A percentile compares a stretch with the other conserved stretches of the same genome.
Conservation (phyloP, 257 asterid genomes). For the Fraxinus cuspidata region DNA sequence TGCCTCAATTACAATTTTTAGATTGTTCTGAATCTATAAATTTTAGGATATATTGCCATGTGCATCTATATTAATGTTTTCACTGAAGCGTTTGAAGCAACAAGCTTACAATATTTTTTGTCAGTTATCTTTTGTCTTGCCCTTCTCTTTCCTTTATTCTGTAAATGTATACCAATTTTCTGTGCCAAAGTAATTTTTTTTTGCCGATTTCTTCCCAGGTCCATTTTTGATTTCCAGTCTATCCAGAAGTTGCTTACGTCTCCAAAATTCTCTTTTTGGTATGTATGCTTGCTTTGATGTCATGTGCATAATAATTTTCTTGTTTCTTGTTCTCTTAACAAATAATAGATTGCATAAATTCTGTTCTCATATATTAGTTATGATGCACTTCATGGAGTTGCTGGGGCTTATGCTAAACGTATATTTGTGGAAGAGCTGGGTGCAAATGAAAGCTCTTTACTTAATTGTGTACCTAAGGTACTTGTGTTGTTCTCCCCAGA, state of each 20-base stretch:
- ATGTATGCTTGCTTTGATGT: slow-evolving; percentile 30
- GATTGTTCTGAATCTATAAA: background rate
- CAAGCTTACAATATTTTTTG: background rate
- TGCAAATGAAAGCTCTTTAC: slow-evolving; percentile 76
- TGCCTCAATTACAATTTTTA: background rate
- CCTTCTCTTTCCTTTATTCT: slow-evolving; percentile 4
- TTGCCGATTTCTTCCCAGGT: slow-evolving; percentile 50
- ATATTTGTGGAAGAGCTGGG: slow-evolving; percentile 95
- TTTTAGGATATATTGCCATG: background rate
- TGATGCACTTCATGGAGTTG: slow-evolving; percentile 98
- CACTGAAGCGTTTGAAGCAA: background rate
- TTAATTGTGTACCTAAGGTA: slow-evolving; percentile 96
- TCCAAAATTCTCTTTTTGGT: slow-evolving; percentile 91
- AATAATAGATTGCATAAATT: slow-evolving; percentile 3
- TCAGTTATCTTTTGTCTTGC: background rate
- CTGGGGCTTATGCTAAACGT: slow-evolving; percentile 90
- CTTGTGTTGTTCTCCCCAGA: slow-evolving; percentile 5
- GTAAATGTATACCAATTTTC: slow-evolving; percentile 9
- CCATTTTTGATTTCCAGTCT: slow-evolving; percentile 88
- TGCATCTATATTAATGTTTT: slow-evolving; percentile 4
- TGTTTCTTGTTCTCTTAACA: slow-evolving; percentile 13
- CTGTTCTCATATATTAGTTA: slow-evolving; percentile 46
- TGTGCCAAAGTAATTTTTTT: slow-evolving; percentile 21
- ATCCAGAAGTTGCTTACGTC: slow-evolving; percentile 76
- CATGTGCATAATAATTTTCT: slow-evolving; percentile 13